Evolutionary conservation across 768 basidiomycete genomes (phyloP).

Genomic region (Leucogyrophana mollusca): DNA sequence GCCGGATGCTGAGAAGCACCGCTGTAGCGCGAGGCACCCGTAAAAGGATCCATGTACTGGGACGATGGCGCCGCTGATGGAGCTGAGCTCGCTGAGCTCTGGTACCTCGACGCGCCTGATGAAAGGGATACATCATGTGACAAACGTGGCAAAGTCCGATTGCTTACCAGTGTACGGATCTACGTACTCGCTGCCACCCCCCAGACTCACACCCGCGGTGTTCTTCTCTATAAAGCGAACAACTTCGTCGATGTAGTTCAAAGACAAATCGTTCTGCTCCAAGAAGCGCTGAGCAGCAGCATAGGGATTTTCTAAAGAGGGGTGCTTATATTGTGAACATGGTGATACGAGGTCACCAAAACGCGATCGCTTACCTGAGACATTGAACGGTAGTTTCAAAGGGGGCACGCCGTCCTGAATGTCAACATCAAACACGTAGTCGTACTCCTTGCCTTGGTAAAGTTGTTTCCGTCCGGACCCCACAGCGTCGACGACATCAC

Average conservation of each 20-base stretch:
- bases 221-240: conserved; percentile 94
- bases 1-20: conserved; percentile 36
- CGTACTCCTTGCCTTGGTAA: conserved; percentile 93
- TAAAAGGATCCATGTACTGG: conserved; percentile 65
- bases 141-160: not conserved
- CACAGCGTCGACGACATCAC: conserved; percentile 94
- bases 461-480: conserved; percentile 88
- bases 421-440: conserved; percentile 99
- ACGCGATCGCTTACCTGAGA: conserved; percentile 53
- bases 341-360: not conserved
- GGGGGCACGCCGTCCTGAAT: conserved; percentile 91
- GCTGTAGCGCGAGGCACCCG: conserved; percentile 65
- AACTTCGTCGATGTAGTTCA: conserved; percentile 84
- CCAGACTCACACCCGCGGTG: conserved; percentile 73
- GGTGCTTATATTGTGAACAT: not conserved
- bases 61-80: conserved; percentile 30
- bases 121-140: not conserved
- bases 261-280: conserved; percentile 76
- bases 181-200: conserved; percentile 57
- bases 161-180: conserved; percentile 87
- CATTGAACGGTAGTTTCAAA: conserved; percentile 92
- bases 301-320: conserved; percentile 79
- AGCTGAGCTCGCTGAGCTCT: conserved; percentile 36
- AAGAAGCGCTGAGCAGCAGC: conserved; percentile 88
- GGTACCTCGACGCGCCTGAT: conserved; percentile 65